Base-by-base conservation (phyloP, 2,329 filamentous ascomycete genomes). In the Alternaria novae-zelandiae region DNA sequence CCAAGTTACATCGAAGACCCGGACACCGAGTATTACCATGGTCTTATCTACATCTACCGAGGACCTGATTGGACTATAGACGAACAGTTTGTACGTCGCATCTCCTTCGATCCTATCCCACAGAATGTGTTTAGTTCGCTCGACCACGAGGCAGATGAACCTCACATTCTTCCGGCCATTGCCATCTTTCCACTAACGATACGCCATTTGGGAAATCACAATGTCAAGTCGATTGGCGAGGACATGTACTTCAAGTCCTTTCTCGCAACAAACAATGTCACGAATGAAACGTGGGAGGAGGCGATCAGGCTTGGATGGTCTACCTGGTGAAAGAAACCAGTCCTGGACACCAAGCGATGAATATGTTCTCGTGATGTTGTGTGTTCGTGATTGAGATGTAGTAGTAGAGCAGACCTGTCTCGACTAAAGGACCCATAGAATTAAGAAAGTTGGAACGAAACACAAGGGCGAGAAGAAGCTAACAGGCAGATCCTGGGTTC, bases 1-100 rank as follows among this genome's bases (percentile, higher is more conserved):
- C 61, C 57, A 28, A 64, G 61, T 46, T 64, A 64, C 43, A 64
- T 64, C 46, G 61, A 64, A 41, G 2, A n/a, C 32, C 57, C 51
- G 15, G 6, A 1, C 30, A 13, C 6, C 47, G 60, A 63, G 15
- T 63, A 56, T 56, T 32, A 63, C 54, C 61, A 59, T 49, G 51
- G 51, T 5, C 17, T 6, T 43, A 6, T 54, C 21, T 54, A 9
- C 32, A 17, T 2, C 2, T 54, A 44, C 20, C 10, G 4, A 3
- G 51, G 51, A 3, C 3, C 32, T 5, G n/a, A 54, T 5, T 54
- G 51, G 51, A 12, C n/a, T 1, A 54, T 2, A 4, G 51, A 54
- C 5, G 13, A 44, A 21, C 15, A 32, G 12, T 15, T 3, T 8
- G 21, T 9, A 6, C 12, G 50, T 30, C 12, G 13, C 12, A 25